These are phyloP conservation scores for Raphanus raphanistrum DNA, from an alignment of 345 rosid genomes.

Conservation along the genomic window DNA sequence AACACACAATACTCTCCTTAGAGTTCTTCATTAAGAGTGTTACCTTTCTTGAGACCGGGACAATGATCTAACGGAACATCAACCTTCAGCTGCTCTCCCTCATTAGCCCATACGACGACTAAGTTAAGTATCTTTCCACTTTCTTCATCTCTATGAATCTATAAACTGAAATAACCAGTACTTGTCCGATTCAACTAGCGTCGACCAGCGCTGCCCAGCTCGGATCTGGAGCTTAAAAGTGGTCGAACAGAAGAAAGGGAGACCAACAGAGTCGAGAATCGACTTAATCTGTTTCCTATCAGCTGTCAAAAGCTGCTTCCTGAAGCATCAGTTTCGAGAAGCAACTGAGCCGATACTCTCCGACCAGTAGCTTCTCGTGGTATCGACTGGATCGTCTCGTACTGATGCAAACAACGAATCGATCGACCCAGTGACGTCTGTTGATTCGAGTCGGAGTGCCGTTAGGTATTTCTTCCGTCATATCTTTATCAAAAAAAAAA, in stretches of 20 bases:
- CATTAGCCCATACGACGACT: constrained; percentile 88
- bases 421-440: constrained; percentile 28
- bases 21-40: background rate
- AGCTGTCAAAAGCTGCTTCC: constrained; percentile 64
- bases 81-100: constrained; percentile 68
- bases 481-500: too few relatives aligned
- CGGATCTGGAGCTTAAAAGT: constrained; percentile 75
- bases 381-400: constrained; percentile 72
- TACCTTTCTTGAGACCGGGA: constrained; percentile 83
- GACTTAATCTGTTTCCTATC: constrained; percentile 72
- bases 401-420: constrained; percentile 32
- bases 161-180: constrained; percentile 27
- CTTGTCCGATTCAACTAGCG: constrained; percentile 69
- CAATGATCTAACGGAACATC: constrained; percentile 77
- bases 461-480: constrained; percentile 20
- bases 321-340: constrained; percentile 51
- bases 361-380: constrained; percentile 67
- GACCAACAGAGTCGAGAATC: constrained; percentile 56
- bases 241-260: constrained; percentile 71
- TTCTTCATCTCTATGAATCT: constrained; percentile 83
- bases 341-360: constrained; percentile 49
- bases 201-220: constrained; percentile 67
- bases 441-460: constrained; percentile 13
- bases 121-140: constrained; percentile 77
- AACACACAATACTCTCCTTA: background rate